phyloP scores from a whole-genome alignment of 2,329 filamentous ascomycete species.

The Fonsecaea monophora region DNA sequence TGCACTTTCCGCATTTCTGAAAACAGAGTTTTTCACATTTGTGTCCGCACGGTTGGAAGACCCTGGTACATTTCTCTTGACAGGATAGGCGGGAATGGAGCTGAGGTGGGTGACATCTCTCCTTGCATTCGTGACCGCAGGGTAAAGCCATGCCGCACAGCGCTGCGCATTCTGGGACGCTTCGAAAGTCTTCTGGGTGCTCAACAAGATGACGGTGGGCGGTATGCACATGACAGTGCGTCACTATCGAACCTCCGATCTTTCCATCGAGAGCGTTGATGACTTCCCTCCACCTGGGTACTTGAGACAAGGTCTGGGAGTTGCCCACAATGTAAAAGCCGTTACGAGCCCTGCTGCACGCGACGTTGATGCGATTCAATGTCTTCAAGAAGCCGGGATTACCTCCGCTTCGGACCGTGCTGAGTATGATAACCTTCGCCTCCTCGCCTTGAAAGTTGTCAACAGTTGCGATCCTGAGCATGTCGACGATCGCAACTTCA shows the following conservation, averaged over 20 bases:
- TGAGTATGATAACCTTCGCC: slow-evolving; percentile 45
- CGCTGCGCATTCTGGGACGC: slow-evolving; percentile 36
- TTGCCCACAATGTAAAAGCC: slow-evolving; percentile 48
- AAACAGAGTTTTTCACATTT: slow-evolving; percentile 35
- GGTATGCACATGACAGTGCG: slow-evolving; percentile 40
- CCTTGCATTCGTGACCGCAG: slow-evolving; percentile 41
- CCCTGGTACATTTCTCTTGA: slow-evolving; percentile 33
- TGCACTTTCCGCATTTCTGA: slow-evolving; percentile 37
- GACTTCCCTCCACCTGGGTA: slow-evolving; percentile 43
- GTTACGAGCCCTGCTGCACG: slow-evolving; percentile 44
- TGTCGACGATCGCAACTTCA: slow-evolving; percentile 38
- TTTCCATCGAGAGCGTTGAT: slow-evolving; percentile 37
- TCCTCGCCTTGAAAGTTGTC: slow-evolving; percentile 49
- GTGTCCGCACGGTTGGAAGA: slow-evolving; percentile 36
- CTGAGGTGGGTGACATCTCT: slow-evolving; percentile 37
- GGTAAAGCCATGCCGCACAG: slow-evolving; percentile 37
- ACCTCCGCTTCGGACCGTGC: slow-evolving; percentile 44
- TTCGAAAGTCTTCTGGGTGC: slow-evolving; percentile 40
- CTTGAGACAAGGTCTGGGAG: slow-evolving; percentile 38
- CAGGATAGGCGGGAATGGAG: slow-evolving; percentile 38
- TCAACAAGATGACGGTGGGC: slow-evolving; percentile 30
- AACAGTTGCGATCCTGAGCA: slow-evolving; percentile 43
- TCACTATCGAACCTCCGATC: slow-evolving; percentile 40
- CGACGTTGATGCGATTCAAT: slow-evolving; percentile 47
- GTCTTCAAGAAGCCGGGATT: slow-evolving; percentile 45